Base-by-base conservation (phyloP, 2,329 filamentous ascomycete species). In the Scytalidium sp. region DNA sequence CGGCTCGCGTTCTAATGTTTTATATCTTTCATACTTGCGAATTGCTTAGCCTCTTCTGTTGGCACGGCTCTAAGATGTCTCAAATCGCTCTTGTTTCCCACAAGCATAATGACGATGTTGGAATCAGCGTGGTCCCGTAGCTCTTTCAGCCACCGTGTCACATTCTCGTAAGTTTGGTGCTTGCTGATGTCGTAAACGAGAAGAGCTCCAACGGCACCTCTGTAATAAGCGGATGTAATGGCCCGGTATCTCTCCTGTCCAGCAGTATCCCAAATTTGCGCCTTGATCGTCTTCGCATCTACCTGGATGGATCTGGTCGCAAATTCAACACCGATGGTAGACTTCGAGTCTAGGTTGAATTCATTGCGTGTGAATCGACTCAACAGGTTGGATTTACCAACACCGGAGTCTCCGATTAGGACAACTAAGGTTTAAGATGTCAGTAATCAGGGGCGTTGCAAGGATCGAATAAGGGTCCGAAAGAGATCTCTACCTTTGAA, bases 1-100 rank as follows among this genome's bases (percentile, higher is more conserved):
- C 32, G 15, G 15, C 4, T 15, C 32, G 4, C 5, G 32, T 15
- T 15, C 32, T 15, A 5, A 36, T 10, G 32, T n/a, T n/a, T n/a
- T n/a, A n/a, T n/a, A n/a, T n/a, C 7, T 50, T 44, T 13, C 81
- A 56, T 75, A 96, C 93, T 97, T 50, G 94, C 94, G 83, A 99
- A 99, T 56, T 90, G 81, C 76, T 97, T 99, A 63, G 93, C 94
- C 74, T 97, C 93, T 69, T 99, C 94, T 53, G 94, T 99, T 46
- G 94, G 91, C 60, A 99, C 94, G 59, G 94, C 94, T 70, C 94
- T 84, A 67, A 99, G 80, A 75, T 99, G 94, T 74, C 92, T 89
- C 87, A 97, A 88, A 96, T 99, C 94, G 73, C 92, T 97, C 88
- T 99, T 99, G 85, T 99, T 99, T 72, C 94, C 94, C 50, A 97